Evolutionary conservation across 1,284 basidiomycete genomes (phyloP).

Genomic region (Trametes hirsuta): DNA sequence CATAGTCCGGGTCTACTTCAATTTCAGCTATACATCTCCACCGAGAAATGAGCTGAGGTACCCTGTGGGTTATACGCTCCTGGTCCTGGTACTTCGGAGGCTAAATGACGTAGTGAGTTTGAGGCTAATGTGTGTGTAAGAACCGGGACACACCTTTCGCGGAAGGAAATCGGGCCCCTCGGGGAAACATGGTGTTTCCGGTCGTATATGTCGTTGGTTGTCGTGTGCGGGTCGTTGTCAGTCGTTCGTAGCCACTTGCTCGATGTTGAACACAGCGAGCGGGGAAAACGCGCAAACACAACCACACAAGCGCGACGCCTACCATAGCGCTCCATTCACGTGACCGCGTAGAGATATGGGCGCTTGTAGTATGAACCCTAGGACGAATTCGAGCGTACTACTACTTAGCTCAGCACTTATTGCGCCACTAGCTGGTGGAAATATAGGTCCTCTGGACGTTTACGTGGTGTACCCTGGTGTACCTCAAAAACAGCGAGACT

Average conservation of each 20-base stretch:
- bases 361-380: too few species aligned
- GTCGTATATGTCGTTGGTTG: background rate
- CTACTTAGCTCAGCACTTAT: too few species aligned
- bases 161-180: conserved; percentile 30
- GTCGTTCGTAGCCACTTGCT: background rate
- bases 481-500: too few species aligned
- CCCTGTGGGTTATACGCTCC: conserved; percentile 34
- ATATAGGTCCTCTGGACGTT: too few species aligned
- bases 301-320: conserved; percentile 8
- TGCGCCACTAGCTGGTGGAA: too few species aligned
- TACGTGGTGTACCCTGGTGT: too few species aligned
- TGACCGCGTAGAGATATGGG: conserved; percentile 1
- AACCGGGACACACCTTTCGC: conserved; percentile 24
- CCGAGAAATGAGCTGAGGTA: background rate
- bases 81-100: conserved; percentile 34
- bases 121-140: background rate
- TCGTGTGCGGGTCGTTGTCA: conserved; percentile 3
- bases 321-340: background rate
- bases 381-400: too few species aligned
- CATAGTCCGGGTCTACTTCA: conserved; percentile 43
- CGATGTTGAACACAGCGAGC: conserved; percentile 1
- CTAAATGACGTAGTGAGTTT: conserved; percentile 8
- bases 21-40: background rate
- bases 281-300: background rate
- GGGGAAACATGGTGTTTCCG: conserved; percentile 25